Evolutionary conservation across 345 rosid species (phyloP), one percentile per base, ranked within the genome.

Genomic region (Rubroshorea leprosula): DNA sequence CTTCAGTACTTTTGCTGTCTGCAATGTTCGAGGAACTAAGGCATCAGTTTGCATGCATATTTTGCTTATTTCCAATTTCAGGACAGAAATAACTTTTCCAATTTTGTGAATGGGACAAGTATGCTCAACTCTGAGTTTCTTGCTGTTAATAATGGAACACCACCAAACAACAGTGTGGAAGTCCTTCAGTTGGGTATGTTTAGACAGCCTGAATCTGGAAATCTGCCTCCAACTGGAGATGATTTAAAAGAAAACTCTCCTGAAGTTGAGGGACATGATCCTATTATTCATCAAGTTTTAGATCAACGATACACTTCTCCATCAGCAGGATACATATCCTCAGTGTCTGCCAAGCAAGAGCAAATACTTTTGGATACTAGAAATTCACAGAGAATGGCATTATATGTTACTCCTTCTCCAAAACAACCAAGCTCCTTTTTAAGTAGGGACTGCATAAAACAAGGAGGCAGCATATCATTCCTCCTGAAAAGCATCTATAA

Each of bases 321-420:
- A 59, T 49, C 38, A 67, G 57, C 48, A 14, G 82, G 66, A 43
- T 79, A 79, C 18, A 54, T 64, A 63, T 71, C 77, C 43, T 68
- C 75, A 12, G 58, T 77, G 54, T 61, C 74, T 64, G 54, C 61
- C 47, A 69, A 68, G 62, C 69, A 51, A 51, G 62, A 57, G 51
- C 57, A 74, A 43, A 64, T 56, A 55, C 69, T 48, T 68, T 23
- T 60, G 54, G 68, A 58, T 47, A 25, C 75, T 67, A 71, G 68
- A 47, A 61, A 63, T 38, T 61, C 77, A 54, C 62, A 70, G 8
- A 66, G 67, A 22, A 66, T 60, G 14, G 52, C 57, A 49, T 54
- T 76, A 53, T 60, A 63, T 61, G 71, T 60, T 29, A 85, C 94
- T 63, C 86, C 91, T 82, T 83, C 87, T 31, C 84, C 86, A 16